A percentile compares a stretch with the other conserved stretches of the same genome.
Evolutionary conservation across 371 early-diverging fungal species (phyloP).

Genomic region (Mucor lusitanicus): DNA sequence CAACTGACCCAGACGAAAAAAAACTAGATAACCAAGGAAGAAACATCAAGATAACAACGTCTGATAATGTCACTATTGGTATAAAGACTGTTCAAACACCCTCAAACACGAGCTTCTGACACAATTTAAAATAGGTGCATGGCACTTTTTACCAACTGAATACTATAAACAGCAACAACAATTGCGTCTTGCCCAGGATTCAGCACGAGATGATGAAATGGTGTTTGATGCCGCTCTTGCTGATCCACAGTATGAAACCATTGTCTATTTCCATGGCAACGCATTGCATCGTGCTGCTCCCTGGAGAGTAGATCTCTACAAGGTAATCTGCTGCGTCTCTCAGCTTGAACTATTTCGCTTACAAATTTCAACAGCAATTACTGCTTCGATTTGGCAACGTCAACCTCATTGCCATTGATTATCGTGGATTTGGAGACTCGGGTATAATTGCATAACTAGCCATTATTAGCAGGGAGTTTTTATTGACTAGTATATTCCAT

Average conservation of each 20-base stretch:
- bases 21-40: slow-evolving; percentile 38
- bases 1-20: background rate
- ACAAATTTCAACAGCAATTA: slow-evolving; percentile 1
- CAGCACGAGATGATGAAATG: slow-evolving; percentile 1
- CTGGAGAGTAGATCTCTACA: slow-evolving; percentile 49
- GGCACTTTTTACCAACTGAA: slow-evolving; percentile 44
- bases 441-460: slow-evolving; percentile 13
- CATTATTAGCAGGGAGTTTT: no score
- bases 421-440: slow-evolving; percentile 54
- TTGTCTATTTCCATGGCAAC: slow-evolving; percentile 53
- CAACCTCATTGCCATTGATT: slow-evolving; percentile 47
- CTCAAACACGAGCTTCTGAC: background rate
- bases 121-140: slow-evolving; percentile 30
- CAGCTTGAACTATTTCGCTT: background rate
- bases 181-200: slow-evolving; percentile 11
- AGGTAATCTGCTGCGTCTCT: slow-evolving; percentile 19
- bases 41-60: slow-evolving; percentile 35
- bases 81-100: background rate
- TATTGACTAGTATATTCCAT: background rate
- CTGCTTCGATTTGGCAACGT: slow-evolving; percentile 25
- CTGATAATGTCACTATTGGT: slow-evolving; percentile 48
- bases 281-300: slow-evolving; percentile 46
- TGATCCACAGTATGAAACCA: slow-evolving; percentile 30
- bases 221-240: slow-evolving; percentile 35
- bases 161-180: slow-evolving; percentile 26